A percentile compares a stretch with the other conserved stretches of the same genome.
Evolutionary conservation across 2,329 filamentous ascomycete genomes (phyloP).

Genomic region (Lasiodiplodia hormozganensis): DNA sequence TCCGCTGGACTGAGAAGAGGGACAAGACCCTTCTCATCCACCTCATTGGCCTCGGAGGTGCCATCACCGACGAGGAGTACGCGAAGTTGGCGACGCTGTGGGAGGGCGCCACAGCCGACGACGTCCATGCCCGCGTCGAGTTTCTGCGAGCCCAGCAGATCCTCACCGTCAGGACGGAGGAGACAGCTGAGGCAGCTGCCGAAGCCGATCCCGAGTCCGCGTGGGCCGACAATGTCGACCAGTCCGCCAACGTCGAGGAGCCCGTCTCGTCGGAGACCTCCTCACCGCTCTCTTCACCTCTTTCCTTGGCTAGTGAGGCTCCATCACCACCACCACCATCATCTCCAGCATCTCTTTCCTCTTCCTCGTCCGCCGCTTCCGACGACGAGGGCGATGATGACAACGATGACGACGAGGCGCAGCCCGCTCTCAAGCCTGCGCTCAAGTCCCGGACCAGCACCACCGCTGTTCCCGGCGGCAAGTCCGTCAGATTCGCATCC

Average conservation of each 20-base stretch:
- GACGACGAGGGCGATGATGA: not conserved
- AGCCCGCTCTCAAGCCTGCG: not conserved
- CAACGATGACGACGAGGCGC: not conserved
- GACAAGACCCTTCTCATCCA: slow-evolving; percentile 14
- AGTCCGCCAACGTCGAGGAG: not conserved
- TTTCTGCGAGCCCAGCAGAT: slow-evolving; percentile 11
- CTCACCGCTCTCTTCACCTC: slow-evolving; percentile 5
- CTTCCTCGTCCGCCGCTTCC: not conserved
- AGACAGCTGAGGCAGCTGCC: not conserved
- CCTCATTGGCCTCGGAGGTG: slow-evolving; percentile 1
- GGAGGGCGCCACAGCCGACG: slow-evolving; percentile 7
- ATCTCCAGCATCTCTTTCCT: not conserved
- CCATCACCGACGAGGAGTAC: not conserved
- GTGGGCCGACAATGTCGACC: not conserved
- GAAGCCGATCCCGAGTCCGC: not conserved
- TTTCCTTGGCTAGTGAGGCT: not conserved
- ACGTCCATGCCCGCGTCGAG: slow-evolving; percentile 12
- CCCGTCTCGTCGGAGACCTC: not conserved
- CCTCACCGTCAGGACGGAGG: not conserved
- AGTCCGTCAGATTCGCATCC: not conserved
- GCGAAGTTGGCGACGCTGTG: slow-evolving; percentile 5
- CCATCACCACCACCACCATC: not conserved
- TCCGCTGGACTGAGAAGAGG: slow-evolving; percentile 11
- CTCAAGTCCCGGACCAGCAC: not conserved
- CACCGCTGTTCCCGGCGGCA: not conserved